phyloP scores from a whole-genome alignment of 495 filamentous ascomycete genomes.

The Aspergillus kassunensis region DNA sequence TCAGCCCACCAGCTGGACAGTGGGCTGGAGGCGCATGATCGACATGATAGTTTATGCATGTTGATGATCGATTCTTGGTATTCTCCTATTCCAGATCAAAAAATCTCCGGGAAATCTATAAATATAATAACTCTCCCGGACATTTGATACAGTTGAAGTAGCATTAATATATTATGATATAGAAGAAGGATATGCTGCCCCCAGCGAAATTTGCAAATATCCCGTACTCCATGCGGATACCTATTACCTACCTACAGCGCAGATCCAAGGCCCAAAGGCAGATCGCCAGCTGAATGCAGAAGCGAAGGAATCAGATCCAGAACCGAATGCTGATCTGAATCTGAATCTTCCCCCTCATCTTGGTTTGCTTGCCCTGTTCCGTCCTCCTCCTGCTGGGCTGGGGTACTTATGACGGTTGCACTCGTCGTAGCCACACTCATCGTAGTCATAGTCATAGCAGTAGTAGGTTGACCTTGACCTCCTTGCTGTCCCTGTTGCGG shows the following conservation, averaged over 20 bases:
- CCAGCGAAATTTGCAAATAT: no score
- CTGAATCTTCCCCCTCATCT: background rate
- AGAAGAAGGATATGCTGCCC: background rate
- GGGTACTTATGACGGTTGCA: no score
- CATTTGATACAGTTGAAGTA: no score
- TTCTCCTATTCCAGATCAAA: background rate
- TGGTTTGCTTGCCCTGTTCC: background rate
- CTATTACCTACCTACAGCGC: background rate
- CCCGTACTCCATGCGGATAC: no score
- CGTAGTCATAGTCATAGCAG: no score
- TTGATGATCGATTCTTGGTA: background rate
- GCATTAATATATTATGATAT: background rate
- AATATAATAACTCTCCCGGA: background rate
- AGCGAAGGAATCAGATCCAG: background rate
- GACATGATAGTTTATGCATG: slow-evolving; percentile 16
- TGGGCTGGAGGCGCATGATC: slow-evolving; percentile 2
- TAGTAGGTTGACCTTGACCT: no score
- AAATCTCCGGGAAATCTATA: background rate
- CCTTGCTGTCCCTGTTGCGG: no score
- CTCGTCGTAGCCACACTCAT: no score
- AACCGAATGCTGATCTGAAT: background rate
- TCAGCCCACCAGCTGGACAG: background rate
- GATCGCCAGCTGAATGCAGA: background rate
- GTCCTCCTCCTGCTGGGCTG: background rate
- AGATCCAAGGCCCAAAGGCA: background rate